Evolutionary conservation across 441 rosid species (phyloP).

Genomic region (Euphorbia celastroides): DNA sequence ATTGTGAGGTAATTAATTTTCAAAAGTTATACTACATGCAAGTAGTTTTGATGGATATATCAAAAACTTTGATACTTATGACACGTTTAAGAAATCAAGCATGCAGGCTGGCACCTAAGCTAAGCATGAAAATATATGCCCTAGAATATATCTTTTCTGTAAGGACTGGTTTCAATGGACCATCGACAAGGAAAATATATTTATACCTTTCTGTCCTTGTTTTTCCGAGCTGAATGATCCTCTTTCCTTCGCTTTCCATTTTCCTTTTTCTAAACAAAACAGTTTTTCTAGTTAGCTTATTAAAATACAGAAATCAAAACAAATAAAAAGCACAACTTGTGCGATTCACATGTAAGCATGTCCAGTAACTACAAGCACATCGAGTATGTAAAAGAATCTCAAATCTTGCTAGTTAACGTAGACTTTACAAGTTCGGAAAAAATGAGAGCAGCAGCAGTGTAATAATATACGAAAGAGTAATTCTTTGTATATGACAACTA

Average conservation of each 20-base stretch:
- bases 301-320: neutral
- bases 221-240: constrained; percentile 75
- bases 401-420: neutral
- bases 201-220: constrained; percentile 71
- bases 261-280: constrained; percentile 65
- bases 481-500: neutral
- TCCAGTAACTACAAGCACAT: neutral
- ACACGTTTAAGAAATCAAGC: neutral
- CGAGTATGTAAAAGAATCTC: neutral
- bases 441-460: neutral
- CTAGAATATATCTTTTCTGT: neutral
- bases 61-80: neutral
- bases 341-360: neutral
- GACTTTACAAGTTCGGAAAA: neutral
- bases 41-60: neutral
- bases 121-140: neutral
- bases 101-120: neutral
- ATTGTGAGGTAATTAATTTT: neutral
- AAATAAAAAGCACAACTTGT: neutral
- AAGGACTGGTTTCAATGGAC: neutral
- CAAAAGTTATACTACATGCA: neutral
- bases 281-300: constrained; percentile 14
- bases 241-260: constrained; percentile 85
- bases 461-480: neutral
- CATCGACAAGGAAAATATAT: constrained; percentile 3